Evolutionary conservation across 768 basidiomycete species (phyloP).

Genomic region (Cyathus striatus): DNA sequence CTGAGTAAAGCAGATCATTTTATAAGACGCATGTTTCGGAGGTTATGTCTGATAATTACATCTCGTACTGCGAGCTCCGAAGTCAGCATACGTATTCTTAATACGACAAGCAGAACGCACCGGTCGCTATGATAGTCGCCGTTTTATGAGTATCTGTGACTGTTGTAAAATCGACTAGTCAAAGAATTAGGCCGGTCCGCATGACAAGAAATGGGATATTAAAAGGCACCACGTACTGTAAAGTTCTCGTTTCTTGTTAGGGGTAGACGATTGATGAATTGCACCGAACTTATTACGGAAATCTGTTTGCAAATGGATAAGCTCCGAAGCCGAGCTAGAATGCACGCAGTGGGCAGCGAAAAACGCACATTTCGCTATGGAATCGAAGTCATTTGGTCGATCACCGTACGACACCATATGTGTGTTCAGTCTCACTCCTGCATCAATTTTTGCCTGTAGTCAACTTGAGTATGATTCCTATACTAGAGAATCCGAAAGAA

Average conservation of each 20-base stretch:
- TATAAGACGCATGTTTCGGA: conserved; percentile 56
- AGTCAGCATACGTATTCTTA: conserved; percentile 3
- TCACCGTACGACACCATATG: conserved; percentile 71
- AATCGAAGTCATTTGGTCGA: conserved; percentile 74
- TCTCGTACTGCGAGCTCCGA: conserved; percentile 47
- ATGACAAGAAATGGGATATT: conserved; percentile 1
- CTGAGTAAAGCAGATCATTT: conserved; percentile 12
- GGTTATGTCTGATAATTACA: conserved; percentile 63
- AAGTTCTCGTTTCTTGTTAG: conserved; percentile 67
- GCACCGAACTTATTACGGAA: conserved; percentile 70
- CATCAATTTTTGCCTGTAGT: conserved; percentile 63
- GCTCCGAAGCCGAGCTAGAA: no score
- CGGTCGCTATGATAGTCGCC: conserved; percentile 65
- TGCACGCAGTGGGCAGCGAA: no score
- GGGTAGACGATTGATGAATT: conserved; percentile 61
- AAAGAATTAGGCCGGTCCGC: conserved; percentile 3
- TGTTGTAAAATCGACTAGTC: conserved; percentile 71
- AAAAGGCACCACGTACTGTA: conserved; percentile 60
- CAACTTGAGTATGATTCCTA: no score
- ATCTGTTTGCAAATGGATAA: no score
- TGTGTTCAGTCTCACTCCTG: conserved; percentile 66
- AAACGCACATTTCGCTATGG: conserved; percentile 65
- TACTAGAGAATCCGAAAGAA: no score
- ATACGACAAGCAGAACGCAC: conserved; percentile 30
- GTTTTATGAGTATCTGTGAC: conserved; percentile 80